These are phyloP conservation scores for Pleurotus ostreatus DNA, from an alignment of 768 basidiomycete genomes.

Conservation along the genomic window DNA sequence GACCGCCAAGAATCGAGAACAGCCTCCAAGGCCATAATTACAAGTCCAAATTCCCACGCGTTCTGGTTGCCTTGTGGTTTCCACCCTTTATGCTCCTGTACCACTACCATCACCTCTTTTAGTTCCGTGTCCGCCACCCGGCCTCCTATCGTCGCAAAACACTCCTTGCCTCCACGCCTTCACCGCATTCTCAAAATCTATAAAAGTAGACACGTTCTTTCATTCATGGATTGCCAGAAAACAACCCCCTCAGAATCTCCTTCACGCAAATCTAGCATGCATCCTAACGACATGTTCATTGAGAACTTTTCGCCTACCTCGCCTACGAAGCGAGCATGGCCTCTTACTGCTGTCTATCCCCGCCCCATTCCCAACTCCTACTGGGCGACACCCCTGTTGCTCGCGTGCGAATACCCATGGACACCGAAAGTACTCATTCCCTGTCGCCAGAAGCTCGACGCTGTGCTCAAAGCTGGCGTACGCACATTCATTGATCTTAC, in stretches of 20 bases:
- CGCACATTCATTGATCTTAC: constrained; percentile 84
- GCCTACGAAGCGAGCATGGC: constrained; percentile 14
- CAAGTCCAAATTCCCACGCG: not conserved
- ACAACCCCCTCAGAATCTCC: not conserved
- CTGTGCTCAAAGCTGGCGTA: constrained; percentile 65
- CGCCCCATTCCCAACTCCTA: constrained; percentile 83
- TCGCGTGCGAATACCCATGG: constrained; percentile 85
- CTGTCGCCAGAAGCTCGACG: constrained; percentile 66
- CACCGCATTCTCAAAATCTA: not conserved
- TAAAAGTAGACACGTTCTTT: not conserved
- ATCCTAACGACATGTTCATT: not conserved
- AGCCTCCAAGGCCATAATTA: no score
- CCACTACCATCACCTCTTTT: constrained; percentile 1
- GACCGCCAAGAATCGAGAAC: no score
- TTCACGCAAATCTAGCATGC: not conserved
- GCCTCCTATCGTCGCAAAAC: constrained; percentile 2
- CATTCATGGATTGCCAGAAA: not conserved
- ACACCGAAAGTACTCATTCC: constrained; percentile 43
- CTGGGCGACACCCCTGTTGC: constrained; percentile 70
- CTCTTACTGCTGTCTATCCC: constrained; percentile 20
- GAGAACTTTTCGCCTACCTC: constrained; percentile 6
- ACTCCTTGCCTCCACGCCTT: not conserved
- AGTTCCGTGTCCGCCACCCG: constrained; percentile 4
- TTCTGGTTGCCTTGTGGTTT: not conserved
- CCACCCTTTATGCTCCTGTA: not conserved